Conservation (phyloP, 768 basidiomycete species). For the Daedaleopsis sinensis region DNA sequence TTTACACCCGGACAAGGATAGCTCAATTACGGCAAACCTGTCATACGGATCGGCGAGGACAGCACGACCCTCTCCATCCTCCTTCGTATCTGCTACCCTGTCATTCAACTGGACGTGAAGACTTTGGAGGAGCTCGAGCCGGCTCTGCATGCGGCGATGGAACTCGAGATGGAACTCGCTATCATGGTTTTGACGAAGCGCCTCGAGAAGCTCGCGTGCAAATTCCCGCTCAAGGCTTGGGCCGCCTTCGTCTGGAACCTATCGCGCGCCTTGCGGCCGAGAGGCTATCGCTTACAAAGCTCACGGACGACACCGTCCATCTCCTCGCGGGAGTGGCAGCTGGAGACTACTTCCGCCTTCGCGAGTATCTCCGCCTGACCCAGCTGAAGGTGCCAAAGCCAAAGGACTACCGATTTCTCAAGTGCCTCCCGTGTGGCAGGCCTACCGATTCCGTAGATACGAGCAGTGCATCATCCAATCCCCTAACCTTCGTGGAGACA, state of each 20-base stretch:
- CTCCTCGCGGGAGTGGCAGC: not conserved
- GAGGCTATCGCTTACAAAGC: not conserved
- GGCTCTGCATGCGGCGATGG: conserved; percentile 3
- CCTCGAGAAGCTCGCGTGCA: conserved; percentile 10
- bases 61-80: conserved; percentile 30
- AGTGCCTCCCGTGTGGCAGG: too few relatives aligned
- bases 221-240: conserved; percentile 33
- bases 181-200: conserved; percentile 13
- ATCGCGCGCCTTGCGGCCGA: not conserved
- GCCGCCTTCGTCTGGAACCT: conserved; percentile 3
- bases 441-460: too few relatives aligned
- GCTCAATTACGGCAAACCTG: not conserved
- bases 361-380: too few relatives aligned
- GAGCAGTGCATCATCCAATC: too few relatives aligned
- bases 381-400: too few relatives aligned
- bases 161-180: conserved; percentile 7
- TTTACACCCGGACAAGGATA: not conserved
- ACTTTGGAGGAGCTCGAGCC: not conserved
- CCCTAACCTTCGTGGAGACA: not conserved
- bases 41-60: conserved; percentile 35
- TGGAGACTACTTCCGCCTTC: not conserved
- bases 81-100: conserved; percentile 39
- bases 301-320: not conserved
- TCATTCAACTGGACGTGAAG: conserved; percentile 23
- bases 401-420: not conserved